These are phyloP conservation scores for Fusarium beomiforme DNA, from an alignment of 2,329 filamentous ascomycete genomes.

Conservation along the genomic window DNA sequence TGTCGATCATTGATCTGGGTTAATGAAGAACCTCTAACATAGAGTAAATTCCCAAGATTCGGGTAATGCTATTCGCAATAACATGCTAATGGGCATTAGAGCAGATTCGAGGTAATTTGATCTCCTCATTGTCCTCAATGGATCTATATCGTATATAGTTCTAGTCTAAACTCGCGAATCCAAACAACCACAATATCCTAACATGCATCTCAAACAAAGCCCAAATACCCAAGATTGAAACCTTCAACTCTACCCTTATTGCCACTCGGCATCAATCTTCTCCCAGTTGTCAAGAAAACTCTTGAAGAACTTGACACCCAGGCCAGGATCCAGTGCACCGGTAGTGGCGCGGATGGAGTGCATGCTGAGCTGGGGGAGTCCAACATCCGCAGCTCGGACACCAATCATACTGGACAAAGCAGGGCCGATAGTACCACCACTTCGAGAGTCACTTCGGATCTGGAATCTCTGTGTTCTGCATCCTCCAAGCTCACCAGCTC, in stretches of 20 bases:
- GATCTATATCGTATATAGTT: conserved; percentile 9
- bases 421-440: conserved; percentile 94
- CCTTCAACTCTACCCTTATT: conserved; percentile 34
- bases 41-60: no score
- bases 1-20: no score
- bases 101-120: background rate
- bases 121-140: background rate
- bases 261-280: conserved; percentile 84
- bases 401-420: conserved; percentile 85
- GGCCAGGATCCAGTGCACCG: conserved; percentile 83
- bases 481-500: conserved; percentile 78
- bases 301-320: conserved; percentile 89
- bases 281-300: conserved; percentile 90
- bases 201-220: conserved; percentile 16
- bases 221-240: conserved; percentile 4
- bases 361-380: conserved; percentile 93
- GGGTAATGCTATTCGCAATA: no score
- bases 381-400: conserved; percentile 84
- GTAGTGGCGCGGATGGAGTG: conserved; percentile 92
- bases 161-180: background rate
- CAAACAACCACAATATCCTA: conserved; percentile 11
- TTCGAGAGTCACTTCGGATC: conserved; percentile 90
- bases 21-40: no score
- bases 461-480: conserved; percentile 87
- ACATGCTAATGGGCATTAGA: no score